Percentiles rank a stretch among this genome's conserved stretches.
These are phyloP conservation scores for Lablab purpureus DNA, from an alignment of 306 rosid species.

Conservation along the genomic window DNA sequence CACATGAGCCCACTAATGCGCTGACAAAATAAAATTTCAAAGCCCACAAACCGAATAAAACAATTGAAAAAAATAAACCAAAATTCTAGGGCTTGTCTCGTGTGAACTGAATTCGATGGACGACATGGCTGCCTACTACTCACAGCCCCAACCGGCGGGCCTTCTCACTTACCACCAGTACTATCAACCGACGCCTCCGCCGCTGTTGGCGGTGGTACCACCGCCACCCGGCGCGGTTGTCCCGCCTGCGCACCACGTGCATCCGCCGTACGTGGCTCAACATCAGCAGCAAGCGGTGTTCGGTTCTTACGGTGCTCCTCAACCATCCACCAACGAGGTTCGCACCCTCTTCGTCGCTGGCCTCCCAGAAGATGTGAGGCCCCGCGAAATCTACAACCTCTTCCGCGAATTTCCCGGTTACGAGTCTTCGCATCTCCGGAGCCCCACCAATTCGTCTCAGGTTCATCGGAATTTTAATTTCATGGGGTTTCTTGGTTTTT, in stretches of 20 bases:
- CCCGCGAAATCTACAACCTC: constrained; percentile 87
- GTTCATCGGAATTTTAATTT: constrained; percentile 36
- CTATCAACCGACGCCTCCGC: constrained; percentile 62
- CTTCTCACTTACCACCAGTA: constrained; percentile 64
- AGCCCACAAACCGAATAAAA: not conserved
- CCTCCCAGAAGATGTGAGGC: constrained; percentile 84
- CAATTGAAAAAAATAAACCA: not conserved
- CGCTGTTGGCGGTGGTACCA: constrained; percentile 49
- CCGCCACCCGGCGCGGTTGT: constrained; percentile 55
- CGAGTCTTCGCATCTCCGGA: constrained; percentile 94
- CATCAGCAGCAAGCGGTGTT: constrained; percentile 54
- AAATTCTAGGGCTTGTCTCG: constrained; percentile 46
- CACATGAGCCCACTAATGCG: not conserved
- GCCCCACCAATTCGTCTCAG: constrained; percentile 75
- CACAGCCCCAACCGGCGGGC: constrained; percentile 63
- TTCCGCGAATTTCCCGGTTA: constrained; percentile 93
- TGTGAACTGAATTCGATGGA: constrained; percentile 60
- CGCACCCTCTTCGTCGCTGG: constrained; percentile 96
- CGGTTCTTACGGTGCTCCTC: constrained; percentile 55
- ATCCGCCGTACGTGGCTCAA: constrained; percentile 54
- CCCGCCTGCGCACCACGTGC: constrained; percentile 50
- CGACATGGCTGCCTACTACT: constrained; percentile 80
- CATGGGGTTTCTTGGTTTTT: not conserved
- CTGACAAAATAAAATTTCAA: not conserved
- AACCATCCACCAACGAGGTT: constrained; percentile 63